Evolutionary conservation across 2,329 filamentous ascomycete genomes (phyloP), one percentile per base, ranked within the genome.

Genomic region (Lecanicillium sp.): DNA sequence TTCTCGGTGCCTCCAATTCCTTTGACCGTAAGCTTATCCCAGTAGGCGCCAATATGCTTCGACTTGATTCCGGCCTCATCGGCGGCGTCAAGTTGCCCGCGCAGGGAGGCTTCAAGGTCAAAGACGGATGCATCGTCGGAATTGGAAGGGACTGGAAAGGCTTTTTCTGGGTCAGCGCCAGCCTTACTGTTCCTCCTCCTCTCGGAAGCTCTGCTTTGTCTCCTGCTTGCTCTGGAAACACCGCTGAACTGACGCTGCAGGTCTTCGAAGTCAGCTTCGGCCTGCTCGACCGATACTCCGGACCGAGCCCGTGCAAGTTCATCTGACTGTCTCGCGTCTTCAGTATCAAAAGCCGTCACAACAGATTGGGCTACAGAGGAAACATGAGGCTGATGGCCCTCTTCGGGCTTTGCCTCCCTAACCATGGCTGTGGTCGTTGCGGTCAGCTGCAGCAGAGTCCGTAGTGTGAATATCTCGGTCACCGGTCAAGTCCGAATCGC

Each of bases 11-110:
- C 84, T 17, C 84, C 83, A 45, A 81, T 74, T 12, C 86, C 86
- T 55, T 75, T 79, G 29, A 92, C 85, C 0, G 83, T 85, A 35
- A 94, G 63, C 14, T 73, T 70, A 38, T 92, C 77, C 85, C 85
- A 94, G 45, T 84, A 74, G 1, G 87, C 83, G 20, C 85, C 83
- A 43, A 88, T 83, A 49, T 83, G 78, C 65, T 94, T 94, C 5
- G 79, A 71, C 43, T 79, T 80, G 59, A 94, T 94, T 1, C 87
- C 87, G 5, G 84, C 83, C 45, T 83, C 78, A 44, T 75, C 71
- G 52, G 87, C 83, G 8, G 85, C 81, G 33, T 72, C 74, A 41
- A 83, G 71, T 40, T 79, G 79, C 3, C 85, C 85, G 32, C 84
- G 75, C 43, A 94, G 65, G 4, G 81, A 79, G 8, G 68, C 62